Conservation (phyloP, 192 early-diverging fungal species). For the Gamsiella multidivaricata region DNA sequence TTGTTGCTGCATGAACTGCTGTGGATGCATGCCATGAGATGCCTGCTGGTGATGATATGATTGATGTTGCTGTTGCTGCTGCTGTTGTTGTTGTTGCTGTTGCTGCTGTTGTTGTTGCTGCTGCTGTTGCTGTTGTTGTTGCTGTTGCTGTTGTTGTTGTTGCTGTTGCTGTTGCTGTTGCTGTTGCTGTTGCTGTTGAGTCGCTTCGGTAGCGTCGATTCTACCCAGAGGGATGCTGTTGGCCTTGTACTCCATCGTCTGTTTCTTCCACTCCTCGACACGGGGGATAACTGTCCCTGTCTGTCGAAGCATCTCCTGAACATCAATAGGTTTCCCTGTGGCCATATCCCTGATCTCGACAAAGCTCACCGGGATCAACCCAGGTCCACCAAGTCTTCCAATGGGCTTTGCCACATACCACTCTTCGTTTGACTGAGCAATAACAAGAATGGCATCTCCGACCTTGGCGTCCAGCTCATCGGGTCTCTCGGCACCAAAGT, state of each 20-base stretch:
- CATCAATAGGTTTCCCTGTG: constrained; percentile 74
- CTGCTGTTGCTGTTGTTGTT: constrained; percentile 20
- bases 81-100: constrained; percentile 22
- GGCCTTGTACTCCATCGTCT: constrained; percentile 68
- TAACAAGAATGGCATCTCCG: constrained; percentile 78
- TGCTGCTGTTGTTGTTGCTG: constrained; percentile 33
- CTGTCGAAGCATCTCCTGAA: constrained; percentile 72
- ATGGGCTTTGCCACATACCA: constrained; percentile 84
- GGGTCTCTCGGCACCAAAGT: constrained; percentile 75
- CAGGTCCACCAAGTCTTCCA: constrained; percentile 69
- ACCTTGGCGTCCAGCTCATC: constrained; percentile 79
- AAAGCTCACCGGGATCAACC: constrained; percentile 81
- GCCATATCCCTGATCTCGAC: constrained; percentile 77
- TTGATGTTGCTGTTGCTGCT: constrained; percentile 34
- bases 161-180: constrained; percentile 35
- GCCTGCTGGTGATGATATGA: constrained; percentile 9
- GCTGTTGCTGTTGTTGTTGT: constrained; percentile 32
- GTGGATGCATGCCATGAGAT: constrained; percentile 18
- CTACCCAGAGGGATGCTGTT: constrained; percentile 59
- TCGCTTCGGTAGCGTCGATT: constrained; percentile 57
- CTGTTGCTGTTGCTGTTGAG: constrained; percentile 50
- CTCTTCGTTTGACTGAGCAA: constrained; percentile 82
- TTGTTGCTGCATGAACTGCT: constrained; percentile 42
- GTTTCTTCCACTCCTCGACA: constrained; percentile 74
- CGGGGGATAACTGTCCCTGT: constrained; percentile 69